phyloP scores from a whole-genome alignment of 2,329 filamentous ascomycete species.

The Hypoxylon sp. region DNA sequence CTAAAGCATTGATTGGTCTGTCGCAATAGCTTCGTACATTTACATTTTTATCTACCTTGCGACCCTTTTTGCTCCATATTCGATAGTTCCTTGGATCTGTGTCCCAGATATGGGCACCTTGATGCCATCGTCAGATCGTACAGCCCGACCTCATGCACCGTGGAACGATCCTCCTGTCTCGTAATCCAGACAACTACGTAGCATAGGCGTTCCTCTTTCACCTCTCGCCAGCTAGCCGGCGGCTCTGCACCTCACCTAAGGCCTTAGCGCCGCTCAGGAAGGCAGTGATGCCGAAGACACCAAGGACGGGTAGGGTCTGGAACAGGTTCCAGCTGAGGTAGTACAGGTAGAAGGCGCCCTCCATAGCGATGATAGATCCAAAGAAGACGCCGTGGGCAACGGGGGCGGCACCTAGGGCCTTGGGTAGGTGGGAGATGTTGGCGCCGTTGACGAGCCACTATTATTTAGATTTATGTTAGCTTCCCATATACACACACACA shows the following conservation, averaged over 20 bases:
- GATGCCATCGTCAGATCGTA: background rate
- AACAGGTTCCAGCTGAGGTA: constrained; percentile 94
- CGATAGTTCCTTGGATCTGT: background rate
- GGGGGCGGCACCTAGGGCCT: constrained; percentile 80
- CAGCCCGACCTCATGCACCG: background rate
- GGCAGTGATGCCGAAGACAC: constrained; percentile 74
- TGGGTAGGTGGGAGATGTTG: constrained; percentile 81
- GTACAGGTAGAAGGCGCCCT: constrained; percentile 94
- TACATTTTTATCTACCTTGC: constrained; percentile 1
- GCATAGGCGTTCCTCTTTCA: constrained; percentile 31
- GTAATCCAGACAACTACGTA: background rate
- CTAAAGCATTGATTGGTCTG: constrained; percentile 6
- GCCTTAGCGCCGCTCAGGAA: constrained; percentile 92
- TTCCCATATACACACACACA: background rate
- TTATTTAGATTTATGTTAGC: constrained; percentile 13
- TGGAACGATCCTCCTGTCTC: background rate
- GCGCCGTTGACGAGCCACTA: constrained; percentile 86
- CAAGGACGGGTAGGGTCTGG: constrained; percentile 81
- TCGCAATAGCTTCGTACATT: background rate
- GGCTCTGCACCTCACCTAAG: constrained; percentile 89
- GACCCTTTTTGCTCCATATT: background rate
- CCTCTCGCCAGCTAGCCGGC: constrained; percentile 79
- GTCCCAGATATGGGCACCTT: background rate
- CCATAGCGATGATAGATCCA: constrained; percentile 86
- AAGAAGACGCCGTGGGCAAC: constrained; percentile 87